Evolutionary conservation across 106 monocot species (phyloP).

Genomic region (Phalaenopsis aphrodite): DNA sequence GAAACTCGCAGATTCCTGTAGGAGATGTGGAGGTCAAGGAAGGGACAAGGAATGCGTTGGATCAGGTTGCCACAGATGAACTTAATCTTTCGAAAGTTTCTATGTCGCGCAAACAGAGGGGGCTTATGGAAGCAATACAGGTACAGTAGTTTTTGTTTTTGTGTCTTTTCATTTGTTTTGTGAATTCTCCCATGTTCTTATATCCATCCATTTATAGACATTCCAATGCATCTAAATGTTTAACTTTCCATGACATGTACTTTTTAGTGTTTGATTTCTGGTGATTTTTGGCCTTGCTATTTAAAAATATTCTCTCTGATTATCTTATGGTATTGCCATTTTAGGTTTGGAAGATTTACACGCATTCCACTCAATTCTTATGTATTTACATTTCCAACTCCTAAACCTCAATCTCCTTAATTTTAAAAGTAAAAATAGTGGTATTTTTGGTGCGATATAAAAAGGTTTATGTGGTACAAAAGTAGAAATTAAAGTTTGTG

Average conservation of each 20-base stretch:
- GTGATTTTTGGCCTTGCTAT: too few relatives aligned
- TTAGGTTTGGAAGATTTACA: too few relatives aligned
- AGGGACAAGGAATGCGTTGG: constrained; percentile 9
- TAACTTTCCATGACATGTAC: too few relatives aligned
- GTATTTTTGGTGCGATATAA: too few relatives aligned
- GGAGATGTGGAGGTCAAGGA: constrained; percentile 15
- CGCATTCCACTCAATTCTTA: not conserved
- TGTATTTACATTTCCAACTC: not conserved
- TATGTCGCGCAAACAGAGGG: constrained; percentile 74
- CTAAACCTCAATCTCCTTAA: too few relatives aligned
- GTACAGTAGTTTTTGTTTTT: constrained; percentile 22
- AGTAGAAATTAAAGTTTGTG: not conserved
- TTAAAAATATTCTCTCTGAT: not conserved
- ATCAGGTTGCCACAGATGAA: constrained; percentile 36
- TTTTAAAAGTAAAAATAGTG: too few relatives aligned
- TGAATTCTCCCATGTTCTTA: too few relatives aligned
- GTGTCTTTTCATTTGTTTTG: not conserved
- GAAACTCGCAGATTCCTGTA: constrained; percentile 14
- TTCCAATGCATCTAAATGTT: too few relatives aligned
- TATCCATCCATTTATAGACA: too few relatives aligned
- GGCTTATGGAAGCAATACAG: constrained; percentile 79
- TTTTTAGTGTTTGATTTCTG: too few relatives aligned
- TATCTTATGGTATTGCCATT: not conserved
- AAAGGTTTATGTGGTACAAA: too few relatives aligned
- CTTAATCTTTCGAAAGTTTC: constrained; percentile 32